These are phyloP conservation scores for Cardiospermum halicacabum DNA, from an alignment of 345 rosid genomes.

Conservation along the genomic window DNA sequence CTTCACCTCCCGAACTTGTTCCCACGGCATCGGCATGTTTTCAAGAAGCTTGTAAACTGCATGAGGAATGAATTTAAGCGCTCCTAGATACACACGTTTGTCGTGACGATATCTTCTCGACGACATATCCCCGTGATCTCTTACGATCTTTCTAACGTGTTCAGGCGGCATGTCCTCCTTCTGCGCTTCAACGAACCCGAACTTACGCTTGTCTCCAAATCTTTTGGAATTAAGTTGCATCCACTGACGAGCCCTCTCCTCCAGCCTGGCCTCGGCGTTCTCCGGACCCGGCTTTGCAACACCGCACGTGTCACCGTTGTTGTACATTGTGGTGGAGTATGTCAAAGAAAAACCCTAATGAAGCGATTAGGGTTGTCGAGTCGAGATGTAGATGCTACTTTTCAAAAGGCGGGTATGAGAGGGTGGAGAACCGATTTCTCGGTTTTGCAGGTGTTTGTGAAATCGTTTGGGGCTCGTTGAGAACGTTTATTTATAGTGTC, in stretches of 20 bases:
- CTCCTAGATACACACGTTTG: conserved; percentile 97
- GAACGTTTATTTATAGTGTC: too few species aligned
- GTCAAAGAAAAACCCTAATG: too few species aligned
- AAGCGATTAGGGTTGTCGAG: too few species aligned
- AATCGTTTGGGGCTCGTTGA: too few species aligned
- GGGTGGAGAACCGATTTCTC: too few species aligned
- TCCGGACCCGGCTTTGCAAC: conserved; percentile 47
- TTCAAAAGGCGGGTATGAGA: too few species aligned
- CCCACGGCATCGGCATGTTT: conserved; percentile 99
- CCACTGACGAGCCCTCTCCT: conserved; percentile 98
- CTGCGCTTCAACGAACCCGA: conserved; percentile 98
- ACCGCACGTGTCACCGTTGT: too few species aligned
- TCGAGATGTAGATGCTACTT: too few species aligned
- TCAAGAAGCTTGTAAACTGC: conserved; percentile 97
- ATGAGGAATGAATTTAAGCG: conserved; percentile 95
- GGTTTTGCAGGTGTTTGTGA: too few species aligned
- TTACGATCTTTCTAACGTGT: conserved; percentile 91
- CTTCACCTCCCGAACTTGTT: conserved; percentile 96
- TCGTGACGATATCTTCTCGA: conserved; percentile 94
- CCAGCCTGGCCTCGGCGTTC: conserved; percentile 81
- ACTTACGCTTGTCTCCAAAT: conserved; percentile 91
- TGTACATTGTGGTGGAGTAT: too few species aligned
- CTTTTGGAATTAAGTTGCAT: conserved; percentile 93
- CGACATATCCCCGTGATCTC: conserved; percentile 99
- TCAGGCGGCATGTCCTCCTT: conserved; percentile 99